These are phyloP conservation scores for Canavalia gladiata DNA, from an alignment of 306 rosid genomes.

Conservation along the genomic window DNA sequence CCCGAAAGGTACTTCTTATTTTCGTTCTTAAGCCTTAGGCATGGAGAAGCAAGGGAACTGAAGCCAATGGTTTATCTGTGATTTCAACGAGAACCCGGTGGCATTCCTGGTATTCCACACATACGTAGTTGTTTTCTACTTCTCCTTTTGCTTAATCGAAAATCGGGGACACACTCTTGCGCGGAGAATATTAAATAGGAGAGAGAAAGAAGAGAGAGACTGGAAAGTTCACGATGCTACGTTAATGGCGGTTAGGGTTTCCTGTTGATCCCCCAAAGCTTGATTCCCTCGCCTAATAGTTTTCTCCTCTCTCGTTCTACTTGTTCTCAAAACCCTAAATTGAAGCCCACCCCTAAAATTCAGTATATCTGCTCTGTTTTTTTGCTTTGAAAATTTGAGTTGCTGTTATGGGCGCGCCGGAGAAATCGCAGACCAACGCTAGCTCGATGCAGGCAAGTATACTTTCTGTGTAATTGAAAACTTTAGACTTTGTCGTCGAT, in stretches of 20 bases:
- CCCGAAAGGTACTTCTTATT: too few species aligned
- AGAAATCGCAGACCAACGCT: constrained; percentile 73
- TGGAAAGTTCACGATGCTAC: constrained; percentile 52
- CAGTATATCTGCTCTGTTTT: constrained; percentile 31
- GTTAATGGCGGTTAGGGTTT: constrained; percentile 90
- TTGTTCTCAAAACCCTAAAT: constrained; percentile 73
- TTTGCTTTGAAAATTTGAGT: constrained; percentile 44
- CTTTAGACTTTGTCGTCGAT: constrained; percentile 55
- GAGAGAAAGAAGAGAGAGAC: constrained; percentile 33
- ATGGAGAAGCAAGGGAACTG: too few species aligned
- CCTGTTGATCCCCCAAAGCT: constrained; percentile 55
- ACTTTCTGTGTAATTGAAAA: constrained; percentile 41
- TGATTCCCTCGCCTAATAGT: constrained; percentile 46
- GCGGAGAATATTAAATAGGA: constrained; percentile 47
- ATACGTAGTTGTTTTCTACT: constrained; percentile 51
- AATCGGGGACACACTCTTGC: constrained; percentile 48
- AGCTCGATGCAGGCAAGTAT: constrained; percentile 88
- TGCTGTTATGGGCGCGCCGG: constrained; percentile 82
- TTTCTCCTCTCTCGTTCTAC: constrained; percentile 37
- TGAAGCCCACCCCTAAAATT: constrained; percentile 36
- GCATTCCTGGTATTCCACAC: constrained; percentile 32
- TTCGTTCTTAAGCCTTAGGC: too few species aligned
- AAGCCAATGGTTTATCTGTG: constrained; percentile 50
- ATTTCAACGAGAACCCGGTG: constrained; percentile 36
- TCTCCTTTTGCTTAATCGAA: constrained; percentile 47